Evolutionary conservation across 108 stramenopile genomes (phyloP), one percentile per base, ranked within the genome.

Genomic region (Nitzschia sp.): DNA sequence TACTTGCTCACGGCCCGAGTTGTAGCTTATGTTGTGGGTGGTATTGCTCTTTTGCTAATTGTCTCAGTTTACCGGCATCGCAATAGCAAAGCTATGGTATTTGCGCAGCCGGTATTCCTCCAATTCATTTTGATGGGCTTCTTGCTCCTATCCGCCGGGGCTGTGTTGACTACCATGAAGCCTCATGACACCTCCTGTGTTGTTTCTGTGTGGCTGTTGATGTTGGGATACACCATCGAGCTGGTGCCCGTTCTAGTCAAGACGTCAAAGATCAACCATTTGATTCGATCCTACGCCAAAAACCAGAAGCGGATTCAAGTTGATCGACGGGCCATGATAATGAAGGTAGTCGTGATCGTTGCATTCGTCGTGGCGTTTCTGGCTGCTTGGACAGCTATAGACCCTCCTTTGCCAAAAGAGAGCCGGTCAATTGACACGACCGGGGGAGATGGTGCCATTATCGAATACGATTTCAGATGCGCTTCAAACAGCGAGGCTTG

Each of bases 171-270:
- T 49, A 46, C 71, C 2, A 17, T 33, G 8, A 17, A 11, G 46
- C 75, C 78, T 1, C 58, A 61, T 1, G 23, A 15, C 2, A 35
- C 19, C 0, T 31, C 32, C 8, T 83, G 82, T 61, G 53, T 68
- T 27, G n/a, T 38, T 32, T n/a, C 59, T 1, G 54, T 58, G 11
- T 83, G 82, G 82, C 36, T 83, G 27, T 9, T 83, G 42, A 13
- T 59, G 24, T 19, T 83, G 36, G 82, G 82, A 30, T 83, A 79
- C 36, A 76, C 77, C 8, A 46, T 79, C 9, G 71, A 46, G 17
- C 51, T 83, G 21, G 73, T 83, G 33, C 82, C 82, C 45, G 56
- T 79, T 17, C 24, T 83, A 25, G 75, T 83, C 29, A 79, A 79
- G 35, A 71, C 79, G 13, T 46, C 71, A 19, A 69, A 70, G n/a